Conservation (phyloP, 495 filamentous ascomycete species). For the Gamarada debralockiae region DNA sequence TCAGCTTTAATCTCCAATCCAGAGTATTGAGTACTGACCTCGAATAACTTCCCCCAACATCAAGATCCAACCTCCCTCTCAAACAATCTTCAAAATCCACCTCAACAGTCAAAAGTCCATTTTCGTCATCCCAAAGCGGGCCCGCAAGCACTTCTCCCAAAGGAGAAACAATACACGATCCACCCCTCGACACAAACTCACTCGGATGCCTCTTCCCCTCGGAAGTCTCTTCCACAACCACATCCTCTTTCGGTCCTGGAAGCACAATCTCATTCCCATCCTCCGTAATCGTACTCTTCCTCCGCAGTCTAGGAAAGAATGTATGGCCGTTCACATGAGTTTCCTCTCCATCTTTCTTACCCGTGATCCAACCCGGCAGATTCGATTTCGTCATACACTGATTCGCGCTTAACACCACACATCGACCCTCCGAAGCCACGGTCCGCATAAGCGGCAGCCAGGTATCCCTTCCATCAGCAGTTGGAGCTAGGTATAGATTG, state of each 20-base stretch:
- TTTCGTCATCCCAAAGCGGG: constrained; percentile 80
- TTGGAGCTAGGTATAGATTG: constrained; percentile 89
- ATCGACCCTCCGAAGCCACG: constrained; percentile 72
- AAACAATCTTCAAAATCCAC: constrained; percentile 51
- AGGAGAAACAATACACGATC: constrained; percentile 78
- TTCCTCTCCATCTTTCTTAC: neutral
- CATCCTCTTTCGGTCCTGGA: constrained; percentile 8
- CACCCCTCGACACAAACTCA: constrained; percentile 57
- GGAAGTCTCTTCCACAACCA: neutral
- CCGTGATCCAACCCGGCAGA: constrained; percentile 26
- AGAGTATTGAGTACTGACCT: constrained; percentile 15
- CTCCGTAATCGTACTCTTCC: constrained; percentile 23
- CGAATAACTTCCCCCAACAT: constrained; percentile 38
- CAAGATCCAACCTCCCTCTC: constrained; percentile 50
- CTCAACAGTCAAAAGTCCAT: constrained; percentile 44
- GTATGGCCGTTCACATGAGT: neutral
- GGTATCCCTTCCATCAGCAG: constrained; percentile 79
- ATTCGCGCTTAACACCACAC: constrained; percentile 84
- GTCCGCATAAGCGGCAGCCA: constrained; percentile 85
- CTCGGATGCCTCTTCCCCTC: neutral
- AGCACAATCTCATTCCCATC: constrained; percentile 39
- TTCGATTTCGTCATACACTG: constrained; percentile 56
- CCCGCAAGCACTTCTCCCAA: constrained; percentile 73
- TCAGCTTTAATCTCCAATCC: constrained; percentile 31
- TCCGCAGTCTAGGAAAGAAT: neutral